Percentiles rank a stretch among this genome's conserved stretches.
These are phyloP conservation scores for Cadophora malorum DNA, from an alignment of 2,329 filamentous ascomycete species.

Conservation along the genomic window DNA sequence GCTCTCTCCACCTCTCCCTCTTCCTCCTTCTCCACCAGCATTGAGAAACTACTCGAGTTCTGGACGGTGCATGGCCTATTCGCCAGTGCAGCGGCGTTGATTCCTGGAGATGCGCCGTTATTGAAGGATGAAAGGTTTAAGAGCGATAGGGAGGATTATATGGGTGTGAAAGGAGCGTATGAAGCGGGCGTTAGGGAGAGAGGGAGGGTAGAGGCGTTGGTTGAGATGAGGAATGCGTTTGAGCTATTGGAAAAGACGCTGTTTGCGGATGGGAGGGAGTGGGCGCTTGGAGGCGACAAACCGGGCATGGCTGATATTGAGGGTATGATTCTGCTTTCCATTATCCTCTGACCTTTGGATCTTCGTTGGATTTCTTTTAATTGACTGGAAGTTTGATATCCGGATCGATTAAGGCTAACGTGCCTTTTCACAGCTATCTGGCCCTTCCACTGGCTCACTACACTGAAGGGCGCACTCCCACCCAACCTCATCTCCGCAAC, in stretches of 20 bases:
- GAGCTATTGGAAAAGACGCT: slow-evolving; percentile 66
- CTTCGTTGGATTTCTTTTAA: background rate
- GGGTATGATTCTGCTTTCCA: slow-evolving; percentile 45
- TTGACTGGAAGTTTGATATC: background rate
- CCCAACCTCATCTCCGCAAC: slow-evolving; percentile 56
- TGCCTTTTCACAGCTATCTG: slow-evolving; percentile 55
- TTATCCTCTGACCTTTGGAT: background rate
- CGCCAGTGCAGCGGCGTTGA: slow-evolving; percentile 55
- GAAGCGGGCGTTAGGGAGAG: slow-evolving; percentile 42
- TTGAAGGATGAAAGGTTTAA: slow-evolving; percentile 64
- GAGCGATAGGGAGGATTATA: slow-evolving; percentile 59
- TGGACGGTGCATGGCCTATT: slow-evolving; percentile 66
- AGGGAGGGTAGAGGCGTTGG: slow-evolving; percentile 61
- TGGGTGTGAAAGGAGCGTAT: slow-evolving; percentile 45
- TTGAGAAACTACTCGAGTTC: slow-evolving; percentile 62
- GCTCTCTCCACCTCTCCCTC: slow-evolving; percentile 47
- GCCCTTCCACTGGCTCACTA: slow-evolving; percentile 70
- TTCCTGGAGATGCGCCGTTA: slow-evolving; percentile 61
- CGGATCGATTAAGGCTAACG: background rate
- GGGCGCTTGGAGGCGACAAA: slow-evolving; percentile 61
- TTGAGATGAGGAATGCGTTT: slow-evolving; percentile 60
- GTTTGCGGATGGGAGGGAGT: slow-evolving; percentile 69
- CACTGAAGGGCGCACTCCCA: slow-evolving; percentile 62
- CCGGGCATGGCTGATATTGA: slow-evolving; percentile 72
- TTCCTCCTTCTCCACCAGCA: slow-evolving; percentile 45